Base-by-base conservation (phyloP, 2,329 filamentous ascomycete genomes). In the Diaporthe citriasiana region DNA sequence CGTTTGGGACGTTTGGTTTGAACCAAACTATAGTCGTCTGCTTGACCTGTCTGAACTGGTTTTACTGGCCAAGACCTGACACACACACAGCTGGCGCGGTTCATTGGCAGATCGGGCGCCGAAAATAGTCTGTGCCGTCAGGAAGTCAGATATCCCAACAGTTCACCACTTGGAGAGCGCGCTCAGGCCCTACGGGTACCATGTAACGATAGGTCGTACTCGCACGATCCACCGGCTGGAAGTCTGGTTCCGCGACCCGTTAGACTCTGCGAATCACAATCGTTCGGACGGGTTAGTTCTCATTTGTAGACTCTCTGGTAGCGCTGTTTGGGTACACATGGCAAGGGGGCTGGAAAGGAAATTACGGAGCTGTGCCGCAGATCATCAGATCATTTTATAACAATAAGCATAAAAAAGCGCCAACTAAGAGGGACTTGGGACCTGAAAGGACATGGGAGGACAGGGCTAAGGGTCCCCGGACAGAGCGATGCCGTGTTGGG, bases 401-500 rank as follows among this genome's bases (percentile, higher is more conserved):
- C n/a, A 66, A 66, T 51, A 66, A 66, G 63, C 63, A 66, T 66
- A 66, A 66, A n/a, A n/a, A 27, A 51, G 30, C 30, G 63, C 15
- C 30, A 51, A 40, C 27, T 25, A 27, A 19, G n/a, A 30, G 42
- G 38, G 40, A 7, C 17, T 47, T 19, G 22, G n/a, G 45, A 25
- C 45, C 45, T 25, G 22, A 38, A 33, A 13, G 19, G 17, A 50
- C 27, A 7, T 51, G 63, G 63, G 33, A 66, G 63, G 35, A 51
- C 33, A 51, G 13, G 63, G 63, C 10, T 38, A 47, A 19, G 63
- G 57, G 57, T 6, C 40, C 59, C 45, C 63, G 63, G 63, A 15
- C 63, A 51, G 51, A 60, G 73, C 73, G 59, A 59, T 72, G 69
- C 73, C 73, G 66, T 68, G 60, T 74, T 69, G 10, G 73, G 70